Conservation (phyloP, 208 protist genomes). For the Trypanosomatidae sp. region DNA sequence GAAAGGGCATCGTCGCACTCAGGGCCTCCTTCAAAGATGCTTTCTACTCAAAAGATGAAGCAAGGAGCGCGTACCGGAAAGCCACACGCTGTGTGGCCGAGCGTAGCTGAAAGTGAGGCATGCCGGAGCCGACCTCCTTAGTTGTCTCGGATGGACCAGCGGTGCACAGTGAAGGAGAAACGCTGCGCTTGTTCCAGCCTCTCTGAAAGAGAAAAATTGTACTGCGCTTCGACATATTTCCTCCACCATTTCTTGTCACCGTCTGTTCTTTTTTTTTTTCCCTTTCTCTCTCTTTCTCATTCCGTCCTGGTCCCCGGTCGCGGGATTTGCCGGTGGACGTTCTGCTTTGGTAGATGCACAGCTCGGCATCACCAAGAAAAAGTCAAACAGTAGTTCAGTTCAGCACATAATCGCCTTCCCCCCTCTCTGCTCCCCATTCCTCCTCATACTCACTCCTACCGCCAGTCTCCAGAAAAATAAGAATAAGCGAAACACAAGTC, state of each 20-base stretch:
- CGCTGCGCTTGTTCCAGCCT: neutral
- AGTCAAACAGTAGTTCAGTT: neutral
- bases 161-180: neutral
- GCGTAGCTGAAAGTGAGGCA: neutral
- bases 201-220: neutral
- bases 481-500: neutral
- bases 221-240: neutral
- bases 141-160: neutral
- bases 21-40: neutral
- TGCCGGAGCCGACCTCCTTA: neutral
- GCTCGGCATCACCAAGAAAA: neutral
- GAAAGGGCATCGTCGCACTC: neutral
- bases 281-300: too few relatives aligned
- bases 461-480: neutral
- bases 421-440: neutral
- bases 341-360: neutral
- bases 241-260: neutral
- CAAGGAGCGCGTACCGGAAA: neutral
- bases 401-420: neutral
- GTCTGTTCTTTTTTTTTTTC: neutral
- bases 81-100: neutral
- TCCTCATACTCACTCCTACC: neutral
- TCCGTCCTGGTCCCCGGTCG: too few relatives aligned
- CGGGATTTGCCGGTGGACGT: too few relatives aligned
- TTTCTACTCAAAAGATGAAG: neutral